These are phyloP conservation scores for Albugo laibachii DNA, from an alignment of 352 stramenopile species.

Conservation along the genomic window DNA sequence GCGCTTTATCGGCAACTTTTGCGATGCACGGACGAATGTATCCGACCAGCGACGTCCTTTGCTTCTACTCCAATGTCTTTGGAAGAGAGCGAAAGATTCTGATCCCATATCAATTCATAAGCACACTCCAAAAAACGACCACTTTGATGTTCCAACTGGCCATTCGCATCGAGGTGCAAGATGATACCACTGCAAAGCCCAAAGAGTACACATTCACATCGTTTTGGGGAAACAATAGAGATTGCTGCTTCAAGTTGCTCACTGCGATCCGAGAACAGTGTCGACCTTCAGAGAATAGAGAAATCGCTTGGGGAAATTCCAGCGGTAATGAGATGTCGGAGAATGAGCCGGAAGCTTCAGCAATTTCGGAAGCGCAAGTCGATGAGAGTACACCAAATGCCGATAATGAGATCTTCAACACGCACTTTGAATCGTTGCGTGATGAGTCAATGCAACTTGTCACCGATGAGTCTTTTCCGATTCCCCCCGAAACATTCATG, in stretches of 20 bases:
- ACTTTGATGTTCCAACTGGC: conserved; percentile 65
- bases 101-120: conserved; percentile 73
- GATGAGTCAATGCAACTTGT: too few species aligned
- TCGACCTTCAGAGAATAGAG: background rate
- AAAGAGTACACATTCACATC: conserved; percentile 66
- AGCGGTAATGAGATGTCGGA: too few species aligned
- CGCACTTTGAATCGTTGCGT: too few species aligned
- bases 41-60: conserved; percentile 56
- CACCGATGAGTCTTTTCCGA: background rate
- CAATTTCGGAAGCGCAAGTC: too few species aligned
- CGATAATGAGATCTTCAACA: too few species aligned
- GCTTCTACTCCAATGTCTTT: conserved; percentile 80
- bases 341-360: too few species aligned
- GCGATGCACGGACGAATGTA: conserved; percentile 80
- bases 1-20: conserved; percentile 50
- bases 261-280: conserved; percentile 26
- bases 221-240: conserved; percentile 69
- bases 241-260: conserved; percentile 64
- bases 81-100: conserved; percentile 73
- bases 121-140: conserved; percentile 56
- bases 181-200: too few species aligned
- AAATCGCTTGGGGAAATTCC: too few species aligned
- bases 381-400: too few species aligned
- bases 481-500: conserved; percentile 39
- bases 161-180: conserved; percentile 22